phyloP scores from a whole-genome alignment of 176 grass and related monocot genomes.

The Pharus latifolius region DNA sequence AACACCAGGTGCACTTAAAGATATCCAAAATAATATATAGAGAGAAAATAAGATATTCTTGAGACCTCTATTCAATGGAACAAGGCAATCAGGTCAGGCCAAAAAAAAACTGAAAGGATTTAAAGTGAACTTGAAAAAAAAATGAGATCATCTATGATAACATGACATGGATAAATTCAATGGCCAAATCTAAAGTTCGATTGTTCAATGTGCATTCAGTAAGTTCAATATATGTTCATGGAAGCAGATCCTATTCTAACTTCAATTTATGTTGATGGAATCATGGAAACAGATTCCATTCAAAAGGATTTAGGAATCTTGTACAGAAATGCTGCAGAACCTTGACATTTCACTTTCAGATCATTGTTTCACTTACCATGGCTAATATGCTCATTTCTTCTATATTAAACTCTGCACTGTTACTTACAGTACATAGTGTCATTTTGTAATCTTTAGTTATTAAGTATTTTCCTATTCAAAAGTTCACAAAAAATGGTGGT shows the following conservation, averaged over 20 bases:
- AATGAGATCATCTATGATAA: neutral
- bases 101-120: too few relatives aligned
- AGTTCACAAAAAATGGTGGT: neutral
- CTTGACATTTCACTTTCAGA: neutral
- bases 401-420: neutral
- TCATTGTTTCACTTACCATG: neutral
- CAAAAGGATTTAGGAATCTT: neutral
- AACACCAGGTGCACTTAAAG: neutral
- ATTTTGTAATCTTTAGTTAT: neutral
- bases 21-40: neutral
- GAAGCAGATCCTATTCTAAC: neutral
- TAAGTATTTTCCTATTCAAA: neutral
- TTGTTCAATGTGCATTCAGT: neutral
- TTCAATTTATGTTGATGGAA: too few relatives aligned
- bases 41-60: conserved; percentile 8
- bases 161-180: neutral
- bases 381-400: neutral
- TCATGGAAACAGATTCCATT: too few relatives aligned
- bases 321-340: neutral
- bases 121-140: neutral
- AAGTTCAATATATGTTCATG: neutral
- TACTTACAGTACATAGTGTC: neutral
- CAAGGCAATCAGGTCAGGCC: too few relatives aligned
- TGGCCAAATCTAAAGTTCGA: neutral
- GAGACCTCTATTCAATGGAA: neutral